These are phyloP conservation scores for Meira miltonrushii DNA, from an alignment of 1,284 basidiomycete species.

Conservation along the genomic window DNA sequence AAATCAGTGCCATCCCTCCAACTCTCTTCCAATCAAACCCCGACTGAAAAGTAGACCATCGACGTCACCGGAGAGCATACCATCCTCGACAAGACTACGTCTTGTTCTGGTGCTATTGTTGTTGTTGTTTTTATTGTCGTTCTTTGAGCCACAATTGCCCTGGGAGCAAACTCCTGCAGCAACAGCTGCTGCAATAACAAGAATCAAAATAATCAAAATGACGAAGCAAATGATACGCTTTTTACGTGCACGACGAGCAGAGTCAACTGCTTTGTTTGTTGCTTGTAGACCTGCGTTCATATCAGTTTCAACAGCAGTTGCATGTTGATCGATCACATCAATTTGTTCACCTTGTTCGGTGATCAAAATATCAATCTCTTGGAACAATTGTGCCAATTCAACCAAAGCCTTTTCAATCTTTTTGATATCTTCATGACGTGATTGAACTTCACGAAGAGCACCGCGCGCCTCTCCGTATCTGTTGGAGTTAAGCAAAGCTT, in stretches of 20 bases:
- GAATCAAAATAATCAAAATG: conserved; percentile 36
- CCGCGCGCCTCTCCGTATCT: conserved; percentile 76
- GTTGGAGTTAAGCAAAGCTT: conserved; percentile 73
- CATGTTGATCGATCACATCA: conserved; percentile 44
- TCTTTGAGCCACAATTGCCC: conserved; percentile 12
- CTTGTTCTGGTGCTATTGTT: too few relatives aligned
- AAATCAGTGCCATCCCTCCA: too few relatives aligned
- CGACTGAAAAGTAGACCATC: too few relatives aligned
- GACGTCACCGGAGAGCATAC: too few relatives aligned
- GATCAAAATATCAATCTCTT: conserved; percentile 59
- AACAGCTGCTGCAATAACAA: conserved; percentile 36
- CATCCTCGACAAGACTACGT: neutral
- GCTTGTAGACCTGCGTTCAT: conserved; percentile 56
- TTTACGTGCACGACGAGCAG: conserved; percentile 69
- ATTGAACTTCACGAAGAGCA: conserved; percentile 83
- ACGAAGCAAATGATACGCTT: conserved; percentile 57
- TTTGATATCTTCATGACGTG: conserved; percentile 79
- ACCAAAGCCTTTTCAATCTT: conserved; percentile 80
- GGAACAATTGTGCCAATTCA: conserved; percentile 81
- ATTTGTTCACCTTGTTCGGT: conserved; percentile 51
- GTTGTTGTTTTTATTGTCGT: neutral
- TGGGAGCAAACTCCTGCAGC: conserved; percentile 34
- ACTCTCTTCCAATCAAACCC: too few relatives aligned
- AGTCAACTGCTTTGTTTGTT: conserved; percentile 64
- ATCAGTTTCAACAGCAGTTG: conserved; percentile 42